Percentiles rank a stretch among this genome's conserved stretches.
phyloP scores from a whole-genome alignment of 2,329 filamentous ascomycete genomes.

The Pseudocercospora pini-densiflorae region DNA sequence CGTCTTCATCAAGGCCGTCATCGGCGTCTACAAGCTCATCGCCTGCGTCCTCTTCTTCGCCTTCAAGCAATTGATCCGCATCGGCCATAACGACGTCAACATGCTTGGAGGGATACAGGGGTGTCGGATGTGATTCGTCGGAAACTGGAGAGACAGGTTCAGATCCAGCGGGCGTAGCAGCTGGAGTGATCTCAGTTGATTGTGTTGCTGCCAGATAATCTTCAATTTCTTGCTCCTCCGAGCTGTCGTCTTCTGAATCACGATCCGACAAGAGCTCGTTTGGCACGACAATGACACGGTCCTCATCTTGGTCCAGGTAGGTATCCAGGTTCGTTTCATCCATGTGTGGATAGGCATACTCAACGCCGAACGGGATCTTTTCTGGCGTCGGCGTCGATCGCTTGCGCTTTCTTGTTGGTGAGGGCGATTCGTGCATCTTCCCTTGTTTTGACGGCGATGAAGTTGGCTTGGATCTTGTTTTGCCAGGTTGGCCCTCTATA shows the following conservation, averaged over 20 bases:
- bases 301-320: conserved; percentile 7
- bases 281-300: conserved; percentile 16
- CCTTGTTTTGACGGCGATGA: conserved; percentile 12
- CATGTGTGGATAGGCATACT: conserved; percentile 5
- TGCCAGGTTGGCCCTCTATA: conserved; percentile 9
- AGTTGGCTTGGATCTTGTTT: conserved; percentile 2
- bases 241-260: conserved; percentile 23
- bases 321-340: background rate
- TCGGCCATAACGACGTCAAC: conserved; percentile 22
- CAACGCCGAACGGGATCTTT: conserved; percentile 14
- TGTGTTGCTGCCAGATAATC: conserved; percentile 23
- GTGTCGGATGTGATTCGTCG: conserved; percentile 24
- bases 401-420: conserved; percentile 36
- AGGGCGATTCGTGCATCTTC: conserved; percentile 15
- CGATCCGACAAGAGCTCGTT: conserved; percentile 22
- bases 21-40: conserved; percentile 19
- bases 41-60: conserved; percentile 17
- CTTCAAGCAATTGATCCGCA: conserved; percentile 19
- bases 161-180: conserved; percentile 26
- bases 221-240: conserved; percentile 25
- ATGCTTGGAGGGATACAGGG: conserved; percentile 19
- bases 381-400: conserved; percentile 31
- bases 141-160: conserved; percentile 30
- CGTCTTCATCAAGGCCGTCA: conserved; percentile 27
- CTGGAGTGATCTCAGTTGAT: conserved; percentile 31